Conservation (phyloP, 2,329 filamentous ascomycete species). For the Xylaria sp. region DNA sequence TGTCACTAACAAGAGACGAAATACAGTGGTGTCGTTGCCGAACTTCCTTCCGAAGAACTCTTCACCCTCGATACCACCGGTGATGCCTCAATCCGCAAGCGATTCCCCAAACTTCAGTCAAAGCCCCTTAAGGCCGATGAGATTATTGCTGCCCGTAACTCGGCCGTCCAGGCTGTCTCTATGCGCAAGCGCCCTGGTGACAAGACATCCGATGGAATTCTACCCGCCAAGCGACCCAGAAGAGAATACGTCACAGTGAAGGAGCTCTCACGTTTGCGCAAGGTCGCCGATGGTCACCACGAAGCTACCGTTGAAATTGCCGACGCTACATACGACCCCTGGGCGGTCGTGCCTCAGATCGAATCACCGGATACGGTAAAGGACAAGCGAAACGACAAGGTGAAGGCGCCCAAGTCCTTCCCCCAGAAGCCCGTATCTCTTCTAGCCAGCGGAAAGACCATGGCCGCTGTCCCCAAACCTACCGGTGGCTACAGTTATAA, state of each 20-base stretch:
- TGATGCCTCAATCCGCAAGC: conserved; percentile 59
- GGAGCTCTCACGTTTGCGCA: conserved; percentile 72
- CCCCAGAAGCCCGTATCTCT: conserved; percentile 74
- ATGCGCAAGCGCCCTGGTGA: conserved; percentile 69
- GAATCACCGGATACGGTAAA: conserved; percentile 26
- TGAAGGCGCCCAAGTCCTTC: conserved; percentile 69
- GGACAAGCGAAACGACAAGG: conserved; percentile 44
- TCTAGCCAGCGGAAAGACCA: conserved; percentile 70
- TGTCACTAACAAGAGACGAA: conserved; percentile 7
- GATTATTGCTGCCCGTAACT: conserved; percentile 73
- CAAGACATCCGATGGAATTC: conserved; percentile 66
- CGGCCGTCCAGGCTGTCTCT: conserved; percentile 72
- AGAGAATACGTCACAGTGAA: conserved; percentile 77
- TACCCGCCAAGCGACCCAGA: conserved; percentile 69
- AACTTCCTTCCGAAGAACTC: conserved; percentile 76
- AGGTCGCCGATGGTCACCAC: conserved; percentile 69
- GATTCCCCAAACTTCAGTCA: conserved; percentile 58
- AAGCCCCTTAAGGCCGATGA: conserved; percentile 87
- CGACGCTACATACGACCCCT: conserved; percentile 73
- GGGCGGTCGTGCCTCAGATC: conserved; percentile 48
- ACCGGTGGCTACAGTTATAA: conserved; percentile 88
- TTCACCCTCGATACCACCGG: conserved; percentile 78
- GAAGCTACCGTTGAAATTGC: conserved; percentile 49
- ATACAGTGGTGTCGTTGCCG: conserved; percentile 72
- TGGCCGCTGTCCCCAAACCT: conserved; percentile 75